phyloP scores from a whole-genome alignment of 345 rosid genomes.

The Rhodamnia rubescens region DNA sequence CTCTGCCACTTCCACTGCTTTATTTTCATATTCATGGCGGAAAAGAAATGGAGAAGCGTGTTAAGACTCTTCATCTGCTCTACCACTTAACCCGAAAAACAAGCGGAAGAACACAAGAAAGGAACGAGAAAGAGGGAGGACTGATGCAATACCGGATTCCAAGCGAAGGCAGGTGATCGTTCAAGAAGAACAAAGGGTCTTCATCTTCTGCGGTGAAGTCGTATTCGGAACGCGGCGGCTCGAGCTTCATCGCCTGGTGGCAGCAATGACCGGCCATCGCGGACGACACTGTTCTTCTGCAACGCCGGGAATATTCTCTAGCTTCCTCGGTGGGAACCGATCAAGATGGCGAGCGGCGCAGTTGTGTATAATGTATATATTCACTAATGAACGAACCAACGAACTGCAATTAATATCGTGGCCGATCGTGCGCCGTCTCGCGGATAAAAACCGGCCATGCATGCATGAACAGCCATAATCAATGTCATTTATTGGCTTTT shows the following conservation, averaged over 20 bases:
- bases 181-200: neutral
- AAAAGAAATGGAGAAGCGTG: neutral
- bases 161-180: neutral
- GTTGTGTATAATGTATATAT: neutral
- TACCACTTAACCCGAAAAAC: neutral
- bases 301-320: neutral
- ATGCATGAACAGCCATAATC: slow-evolving; percentile 1
- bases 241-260: neutral
- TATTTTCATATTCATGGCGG: neutral
- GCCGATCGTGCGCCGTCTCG: slow-evolving; percentile 16
- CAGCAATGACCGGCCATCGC: neutral
- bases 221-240: neutral
- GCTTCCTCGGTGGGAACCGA: neutral
- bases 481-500: slow-evolving; percentile 3
- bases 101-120: neutral
- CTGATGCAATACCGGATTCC: neutral
- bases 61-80: neutral
- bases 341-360: neutral
- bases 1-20: neutral
- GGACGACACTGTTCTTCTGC: neutral
- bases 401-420: neutral
- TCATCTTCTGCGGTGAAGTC: neutral
- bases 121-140: neutral
- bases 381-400: neutral
- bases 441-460: slow-evolving; percentile 11